Conservation (phyloP, 2,329 filamentous ascomycete genomes). For the Xylariaceae sp. region DNA sequence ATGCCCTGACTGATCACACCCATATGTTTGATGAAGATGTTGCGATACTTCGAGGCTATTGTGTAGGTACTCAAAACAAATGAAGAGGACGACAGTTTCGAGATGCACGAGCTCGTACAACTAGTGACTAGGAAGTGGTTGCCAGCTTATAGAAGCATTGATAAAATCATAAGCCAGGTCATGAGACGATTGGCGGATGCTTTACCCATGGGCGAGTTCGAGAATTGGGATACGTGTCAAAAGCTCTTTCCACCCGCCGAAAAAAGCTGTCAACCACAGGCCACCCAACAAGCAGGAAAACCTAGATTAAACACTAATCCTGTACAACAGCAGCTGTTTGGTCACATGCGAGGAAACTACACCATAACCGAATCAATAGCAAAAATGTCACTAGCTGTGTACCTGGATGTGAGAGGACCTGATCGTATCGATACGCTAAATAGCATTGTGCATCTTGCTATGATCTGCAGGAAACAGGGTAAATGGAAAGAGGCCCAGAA, state of each 20-base stretch:
- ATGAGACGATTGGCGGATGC: constrained; percentile 24
- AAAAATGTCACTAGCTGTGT: neutral
- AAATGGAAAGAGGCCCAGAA: neutral
- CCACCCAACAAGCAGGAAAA: neutral
- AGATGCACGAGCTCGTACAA: constrained; percentile 43
- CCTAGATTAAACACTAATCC: constrained; percentile 20
- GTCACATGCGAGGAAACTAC: neutral
- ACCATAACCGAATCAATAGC: neutral
- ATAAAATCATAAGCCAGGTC: constrained; percentile 29
- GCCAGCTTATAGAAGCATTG: constrained; percentile 18
- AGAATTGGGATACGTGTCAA: constrained; percentile 24
- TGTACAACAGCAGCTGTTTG: neutral
- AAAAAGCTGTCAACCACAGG: neutral
- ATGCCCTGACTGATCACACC: too few species aligned
- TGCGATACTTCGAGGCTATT: constrained; percentile 32
- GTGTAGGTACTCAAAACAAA: constrained; percentile 30
- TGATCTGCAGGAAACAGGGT: neutral
- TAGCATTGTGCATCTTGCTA: neutral
- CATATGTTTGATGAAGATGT: constrained; percentile 33
- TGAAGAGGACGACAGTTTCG: constrained; percentile 24
- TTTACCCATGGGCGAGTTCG: constrained; percentile 26
- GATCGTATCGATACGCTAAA: neutral
- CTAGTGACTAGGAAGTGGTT: constrained; percentile 35
- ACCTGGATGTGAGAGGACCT: neutral
- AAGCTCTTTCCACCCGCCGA: constrained; percentile 8